These are phyloP conservation scores for Tilletiaria anomala DNA, from an alignment of 1,284 basidiomycete species.

Conservation along the genomic window DNA sequence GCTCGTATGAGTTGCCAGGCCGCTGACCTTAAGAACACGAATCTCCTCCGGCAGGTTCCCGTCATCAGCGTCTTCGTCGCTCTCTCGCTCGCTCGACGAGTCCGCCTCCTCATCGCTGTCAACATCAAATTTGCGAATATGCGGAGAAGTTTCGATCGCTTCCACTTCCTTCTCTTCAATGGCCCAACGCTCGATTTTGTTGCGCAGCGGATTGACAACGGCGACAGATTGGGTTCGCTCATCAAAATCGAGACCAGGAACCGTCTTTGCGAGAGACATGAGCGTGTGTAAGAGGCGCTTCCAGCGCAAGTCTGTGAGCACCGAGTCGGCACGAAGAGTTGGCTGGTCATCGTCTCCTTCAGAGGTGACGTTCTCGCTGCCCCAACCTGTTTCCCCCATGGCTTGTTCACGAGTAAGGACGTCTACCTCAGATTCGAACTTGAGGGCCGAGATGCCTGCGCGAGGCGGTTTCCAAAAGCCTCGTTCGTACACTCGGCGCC, in stretches of 20 bases:
- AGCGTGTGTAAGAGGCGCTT: conserved; percentile 59
- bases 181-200: conserved; percentile 57
- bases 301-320: conserved; percentile 49
- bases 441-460: not conserved
- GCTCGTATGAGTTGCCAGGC: too few species aligned
- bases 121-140: conserved; percentile 6
- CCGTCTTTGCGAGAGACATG: conserved; percentile 53
- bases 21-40: not conserved
- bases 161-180: conserved; percentile 48
- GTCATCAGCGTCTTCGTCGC: not conserved
- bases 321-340: too few species aligned
- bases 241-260: conserved; percentile 62
- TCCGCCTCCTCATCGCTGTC: conserved; percentile 14
- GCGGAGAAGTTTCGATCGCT: not conserved
- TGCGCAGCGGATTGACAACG: conserved; percentile 54
- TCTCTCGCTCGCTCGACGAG: conserved; percentile 3
- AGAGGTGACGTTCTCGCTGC: too few species aligned
- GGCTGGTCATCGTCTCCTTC: too few species aligned
- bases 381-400: not conserved
- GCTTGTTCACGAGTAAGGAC: conserved; percentile 6
- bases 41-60: not conserved
- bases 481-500: conserved; percentile 68
- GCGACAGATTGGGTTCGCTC: conserved; percentile 16
- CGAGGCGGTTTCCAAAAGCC: conserved; percentile 59
- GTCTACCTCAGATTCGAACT: conserved; percentile 41